Percentiles rank a stretch among this genome's conserved stretches.
These are phyloP conservation scores for Pulveroboletus sp. DNA, from an alignment of 768 basidiomycete species.

Conservation along the genomic window DNA sequence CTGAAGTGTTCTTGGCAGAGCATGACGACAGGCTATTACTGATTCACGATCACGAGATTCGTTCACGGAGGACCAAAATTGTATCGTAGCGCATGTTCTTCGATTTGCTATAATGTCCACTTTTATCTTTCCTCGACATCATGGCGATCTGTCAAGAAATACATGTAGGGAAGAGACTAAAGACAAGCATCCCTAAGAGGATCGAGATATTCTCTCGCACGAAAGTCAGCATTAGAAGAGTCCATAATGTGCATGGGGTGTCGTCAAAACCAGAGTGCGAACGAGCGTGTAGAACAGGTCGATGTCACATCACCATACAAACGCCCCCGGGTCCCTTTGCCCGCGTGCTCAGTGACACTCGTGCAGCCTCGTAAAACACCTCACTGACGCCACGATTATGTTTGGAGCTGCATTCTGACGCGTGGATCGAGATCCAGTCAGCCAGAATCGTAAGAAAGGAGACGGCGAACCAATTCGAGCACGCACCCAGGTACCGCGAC, in stretches of 20 bases:
- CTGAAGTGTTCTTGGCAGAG: constrained; percentile 32
- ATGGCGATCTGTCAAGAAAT: constrained; percentile 11
- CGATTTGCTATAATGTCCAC: constrained; percentile 26
- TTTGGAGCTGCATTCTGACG: constrained; percentile 91
- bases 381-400: constrained; percentile 93
- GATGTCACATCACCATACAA: constrained; percentile 58
- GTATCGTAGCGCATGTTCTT: constrained; percentile 27
- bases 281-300: not conserved
- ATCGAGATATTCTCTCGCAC: not conserved
- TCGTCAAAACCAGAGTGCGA: not conserved
- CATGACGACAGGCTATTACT: constrained; percentile 70
- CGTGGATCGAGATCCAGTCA: not conserved
- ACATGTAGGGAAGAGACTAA: constrained; percentile 3
- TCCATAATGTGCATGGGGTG: constrained; percentile 18
- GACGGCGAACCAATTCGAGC: not conserved
- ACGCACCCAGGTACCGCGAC: constrained; percentile 84
- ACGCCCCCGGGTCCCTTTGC: constrained; percentile 57
- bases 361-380: constrained; percentile 88
- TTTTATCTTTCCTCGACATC: constrained; percentile 3
- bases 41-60: constrained; percentile 8
- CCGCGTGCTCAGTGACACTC: constrained; percentile 74
- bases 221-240: constrained; percentile 16
- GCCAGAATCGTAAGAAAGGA: not conserved
- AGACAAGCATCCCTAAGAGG: not conserved
- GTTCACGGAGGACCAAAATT: constrained; percentile 9